Evolutionary conservation across 345 rosid genomes (phyloP).

Genomic region (Eutrema yunnanense): DNA sequence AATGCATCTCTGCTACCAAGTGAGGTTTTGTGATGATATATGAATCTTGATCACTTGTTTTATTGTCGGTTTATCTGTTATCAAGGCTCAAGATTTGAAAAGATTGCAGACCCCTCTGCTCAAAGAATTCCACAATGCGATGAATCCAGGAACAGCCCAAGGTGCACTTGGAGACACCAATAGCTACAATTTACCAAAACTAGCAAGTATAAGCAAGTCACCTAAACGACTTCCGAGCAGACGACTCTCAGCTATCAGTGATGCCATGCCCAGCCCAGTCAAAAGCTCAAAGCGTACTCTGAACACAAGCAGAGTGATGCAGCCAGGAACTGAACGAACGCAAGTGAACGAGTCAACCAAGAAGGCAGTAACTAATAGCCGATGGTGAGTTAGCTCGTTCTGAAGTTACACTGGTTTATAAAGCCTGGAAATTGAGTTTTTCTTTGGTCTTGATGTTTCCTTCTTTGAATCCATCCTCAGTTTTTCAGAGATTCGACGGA

Average conservation of each 20-base stretch:
- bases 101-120: slow-evolving; percentile 75
- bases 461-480: slow-evolving; percentile 33
- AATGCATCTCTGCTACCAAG: not conserved
- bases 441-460: not conserved
- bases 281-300: slow-evolving; percentile 29
- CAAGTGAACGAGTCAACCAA: slow-evolving; percentile 40
- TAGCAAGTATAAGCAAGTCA: slow-evolving; percentile 78
- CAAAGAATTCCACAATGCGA: slow-evolving; percentile 74
- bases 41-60: not conserved
- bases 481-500: slow-evolving; percentile 59
- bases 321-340: slow-evolving; percentile 55
- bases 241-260: slow-evolving; percentile 54
- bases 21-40: slow-evolving; percentile 4
- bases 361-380: slow-evolving; percentile 31
- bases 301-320: slow-evolving; percentile 30
- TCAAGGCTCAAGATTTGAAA: slow-evolving; percentile 74
- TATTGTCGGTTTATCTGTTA: not conserved
- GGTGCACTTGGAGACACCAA: slow-evolving; percentile 35
- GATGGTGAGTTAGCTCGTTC: slow-evolving; percentile 41
- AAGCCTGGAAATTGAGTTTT: not conserved
- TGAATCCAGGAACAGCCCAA: slow-evolving; percentile 48
- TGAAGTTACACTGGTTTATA: slow-evolving; percentile 4
- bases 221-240: slow-evolving; percentile 72
- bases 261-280: slow-evolving; percentile 39
- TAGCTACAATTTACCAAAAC: slow-evolving; percentile 45